A percentile compares a stretch with the other conserved stretches of the same genome.
Evolutionary conservation across 2,329 filamentous ascomycete species (phyloP).

Genomic region (Helotiales sp.): DNA sequence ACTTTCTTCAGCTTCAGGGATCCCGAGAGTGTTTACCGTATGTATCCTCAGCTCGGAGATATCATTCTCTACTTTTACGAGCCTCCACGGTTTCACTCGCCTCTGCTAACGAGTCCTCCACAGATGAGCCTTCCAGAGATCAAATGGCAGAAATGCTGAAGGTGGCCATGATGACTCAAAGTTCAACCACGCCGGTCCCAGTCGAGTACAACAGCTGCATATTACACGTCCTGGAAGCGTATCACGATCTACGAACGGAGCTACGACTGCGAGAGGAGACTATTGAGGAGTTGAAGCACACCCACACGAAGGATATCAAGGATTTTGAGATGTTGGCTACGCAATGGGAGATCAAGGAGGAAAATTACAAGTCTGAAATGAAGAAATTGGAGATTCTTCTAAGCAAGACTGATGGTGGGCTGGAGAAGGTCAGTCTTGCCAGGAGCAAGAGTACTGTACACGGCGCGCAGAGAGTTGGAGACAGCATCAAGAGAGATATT

Average conservation of each 20-base stretch:
- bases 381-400: constrained; percentile 42
- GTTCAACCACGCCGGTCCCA: constrained; percentile 35
- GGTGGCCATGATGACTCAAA: constrained; percentile 43
- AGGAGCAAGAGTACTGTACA: constrained; percentile 40
- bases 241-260: constrained; percentile 34
- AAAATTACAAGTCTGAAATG: constrained; percentile 40
- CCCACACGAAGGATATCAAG: constrained; percentile 36
- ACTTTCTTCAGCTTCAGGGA: constrained; percentile 31
- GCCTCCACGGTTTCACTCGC: not conserved
- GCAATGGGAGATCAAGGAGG: constrained; percentile 39
- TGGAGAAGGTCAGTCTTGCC: constrained; percentile 41
- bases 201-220: constrained; percentile 42
- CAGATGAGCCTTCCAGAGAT: constrained; percentile 39
- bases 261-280: constrained; percentile 30
- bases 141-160: constrained; percentile 43
- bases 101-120: not conserved
- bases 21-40: constrained; percentile 36
- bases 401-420: constrained; percentile 38
- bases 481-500: constrained; percentile 30
- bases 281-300: constrained; percentile 36
- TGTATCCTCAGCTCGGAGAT: too few relatives aligned
- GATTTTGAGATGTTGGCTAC: constrained; percentile 38
- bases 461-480: constrained; percentile 32
- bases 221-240: constrained; percentile 42
- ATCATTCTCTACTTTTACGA: too few relatives aligned